Conservation (phyloP, 192 early-diverging fungal genomes). For the Haplosporangium gracile region DNA sequence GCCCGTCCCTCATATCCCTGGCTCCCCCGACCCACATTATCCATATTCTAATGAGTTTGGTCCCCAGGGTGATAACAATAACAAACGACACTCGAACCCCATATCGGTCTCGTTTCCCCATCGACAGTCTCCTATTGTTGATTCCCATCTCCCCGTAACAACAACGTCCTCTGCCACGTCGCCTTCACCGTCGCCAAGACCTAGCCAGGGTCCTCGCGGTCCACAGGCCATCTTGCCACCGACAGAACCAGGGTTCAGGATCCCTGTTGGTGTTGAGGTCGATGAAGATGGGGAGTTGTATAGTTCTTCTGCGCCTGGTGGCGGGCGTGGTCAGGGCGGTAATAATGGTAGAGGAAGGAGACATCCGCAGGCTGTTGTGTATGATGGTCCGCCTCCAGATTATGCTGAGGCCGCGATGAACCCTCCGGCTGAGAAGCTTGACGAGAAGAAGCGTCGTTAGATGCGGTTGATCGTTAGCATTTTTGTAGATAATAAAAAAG, state of each 20-base stretch:
- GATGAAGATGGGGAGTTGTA: background rate
- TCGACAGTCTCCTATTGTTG: background rate
- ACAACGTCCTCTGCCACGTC: background rate
- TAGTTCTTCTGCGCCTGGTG: background rate
- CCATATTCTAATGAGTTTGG: background rate
- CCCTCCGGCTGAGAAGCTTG: constrained; percentile 38
- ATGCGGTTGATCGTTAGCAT: too few relatives aligned
- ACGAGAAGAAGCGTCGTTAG: constrained; percentile 31
- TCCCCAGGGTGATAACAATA: background rate
- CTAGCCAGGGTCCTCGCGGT: background rate
- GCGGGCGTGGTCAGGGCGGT: background rate
- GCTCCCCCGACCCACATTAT: background rate
- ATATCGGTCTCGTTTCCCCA: constrained; percentile 48
- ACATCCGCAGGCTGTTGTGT: background rate
- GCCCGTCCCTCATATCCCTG: constrained; percentile 43
- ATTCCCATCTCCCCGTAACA: background rate
- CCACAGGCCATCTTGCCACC: constrained; percentile 44
- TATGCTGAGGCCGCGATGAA: constrained; percentile 44
- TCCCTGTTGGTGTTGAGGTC: constrained; percentile 12
- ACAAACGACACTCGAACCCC: constrained; percentile 35
- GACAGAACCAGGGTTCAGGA: constrained; percentile 25
- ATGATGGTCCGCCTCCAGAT: constrained; percentile 52
- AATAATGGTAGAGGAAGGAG: background rate
- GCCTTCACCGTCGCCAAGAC: background rate
- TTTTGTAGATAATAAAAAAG: background rate